A percentile compares a stretch with the other conserved stretches of the same genome.
Conservation (phyloP, 75 land plant species). For the Pinus taeda region DNA sequence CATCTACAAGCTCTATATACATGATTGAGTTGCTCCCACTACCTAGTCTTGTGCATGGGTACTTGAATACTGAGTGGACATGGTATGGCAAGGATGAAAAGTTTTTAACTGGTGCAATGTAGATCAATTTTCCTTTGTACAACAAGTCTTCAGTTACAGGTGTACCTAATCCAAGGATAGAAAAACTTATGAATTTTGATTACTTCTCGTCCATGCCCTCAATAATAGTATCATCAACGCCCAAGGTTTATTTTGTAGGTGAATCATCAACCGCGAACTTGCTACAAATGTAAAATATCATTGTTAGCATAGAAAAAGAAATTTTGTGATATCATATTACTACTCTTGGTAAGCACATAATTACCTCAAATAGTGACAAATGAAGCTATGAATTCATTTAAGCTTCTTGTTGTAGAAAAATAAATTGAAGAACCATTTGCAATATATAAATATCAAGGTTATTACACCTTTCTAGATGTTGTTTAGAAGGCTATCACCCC, state of each 20-base stretch:
- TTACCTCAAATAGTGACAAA: constrained; percentile 69
- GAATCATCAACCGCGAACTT: constrained; percentile 16
- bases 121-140: too few relatives aligned
- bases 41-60: too few relatives aligned
- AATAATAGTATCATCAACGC: constrained; percentile 30
- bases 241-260: constrained; percentile 9
- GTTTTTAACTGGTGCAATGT: too few relatives aligned
- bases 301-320: too few relatives aligned
- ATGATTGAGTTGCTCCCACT: too few relatives aligned
- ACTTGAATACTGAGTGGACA: too few relatives aligned
- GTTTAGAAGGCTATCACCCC: constrained; percentile 39
- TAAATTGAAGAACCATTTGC: constrained; percentile 91
- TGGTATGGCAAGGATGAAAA: too few relatives aligned
- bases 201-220: constrained; percentile 46
- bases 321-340: background rate
- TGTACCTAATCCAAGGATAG: too few relatives aligned
- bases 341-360: background rate
- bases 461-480: constrained; percentile 41
- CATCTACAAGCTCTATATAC: too few relatives aligned
- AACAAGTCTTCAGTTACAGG: too few relatives aligned
- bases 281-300: too few relatives aligned
- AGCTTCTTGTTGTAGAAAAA: constrained; percentile 91
- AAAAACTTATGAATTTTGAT: too few relatives aligned
- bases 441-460: background rate
- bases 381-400: constrained; percentile 78